phyloP scores from a whole-genome alignment of 2,329 filamentous ascomycete species.

The Elsinoe arachidis region DNA sequence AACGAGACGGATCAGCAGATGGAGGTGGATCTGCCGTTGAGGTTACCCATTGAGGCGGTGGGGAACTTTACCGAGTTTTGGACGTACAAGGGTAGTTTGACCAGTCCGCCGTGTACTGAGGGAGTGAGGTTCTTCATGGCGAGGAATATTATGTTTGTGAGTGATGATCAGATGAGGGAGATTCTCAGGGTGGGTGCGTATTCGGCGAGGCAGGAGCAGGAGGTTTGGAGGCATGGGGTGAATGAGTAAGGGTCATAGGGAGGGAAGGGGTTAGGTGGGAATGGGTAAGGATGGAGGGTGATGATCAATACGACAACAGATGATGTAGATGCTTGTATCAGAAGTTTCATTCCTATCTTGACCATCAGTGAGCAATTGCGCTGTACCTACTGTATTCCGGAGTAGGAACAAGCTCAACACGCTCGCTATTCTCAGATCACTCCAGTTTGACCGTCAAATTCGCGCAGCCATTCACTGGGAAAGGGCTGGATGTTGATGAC shows the following conservation, averaged over 20 bases:
- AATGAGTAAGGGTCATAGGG: slow-evolving; percentile 28
- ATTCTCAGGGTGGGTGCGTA: slow-evolving; percentile 39
- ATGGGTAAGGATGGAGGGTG: background rate
- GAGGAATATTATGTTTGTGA: slow-evolving; percentile 34
- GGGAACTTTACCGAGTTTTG: slow-evolving; percentile 38
- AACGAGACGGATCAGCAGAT: slow-evolving; percentile 24
- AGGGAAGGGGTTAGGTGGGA: background rate
- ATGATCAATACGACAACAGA: background rate
- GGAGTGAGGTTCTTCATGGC: slow-evolving; percentile 40
- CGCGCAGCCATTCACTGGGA: too few relatives aligned
- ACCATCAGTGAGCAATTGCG: too few relatives aligned
- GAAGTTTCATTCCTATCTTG: too few relatives aligned
- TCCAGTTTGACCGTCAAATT: too few relatives aligned
- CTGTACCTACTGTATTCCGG: too few relatives aligned
- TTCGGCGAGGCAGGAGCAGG: slow-evolving; percentile 37
- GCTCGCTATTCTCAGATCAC: too few relatives aligned
- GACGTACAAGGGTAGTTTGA: slow-evolving; percentile 42
- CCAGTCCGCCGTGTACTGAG: slow-evolving; percentile 40
- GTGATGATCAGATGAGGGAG: slow-evolving; percentile 40
- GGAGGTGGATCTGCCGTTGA: slow-evolving; percentile 24
- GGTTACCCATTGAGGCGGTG: slow-evolving; percentile 30
- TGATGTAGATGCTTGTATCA: background rate
- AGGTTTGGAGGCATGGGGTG: slow-evolving; percentile 41
- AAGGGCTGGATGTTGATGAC: too few relatives aligned
- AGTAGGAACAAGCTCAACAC: too few relatives aligned